Evolutionary conservation across 176 grass and related monocot species (phyloP), one percentile per base, ranked within the genome.

Genomic region (Oryza rufipogon): DNA sequence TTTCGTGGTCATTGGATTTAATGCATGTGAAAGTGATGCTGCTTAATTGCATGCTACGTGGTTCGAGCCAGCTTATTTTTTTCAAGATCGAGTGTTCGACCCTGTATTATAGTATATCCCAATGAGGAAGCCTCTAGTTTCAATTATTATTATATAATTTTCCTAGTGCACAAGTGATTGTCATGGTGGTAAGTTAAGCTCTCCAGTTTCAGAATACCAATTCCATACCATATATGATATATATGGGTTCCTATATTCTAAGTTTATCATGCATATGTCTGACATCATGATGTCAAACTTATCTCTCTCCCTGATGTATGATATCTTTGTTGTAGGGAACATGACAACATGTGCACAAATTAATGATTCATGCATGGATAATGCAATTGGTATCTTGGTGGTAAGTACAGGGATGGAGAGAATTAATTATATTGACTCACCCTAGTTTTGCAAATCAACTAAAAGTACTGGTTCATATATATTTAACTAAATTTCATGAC

Each of bases 31-130:
- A 77, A 48, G 25, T 48, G 61, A 84, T 28, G 19, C 68, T 44
- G 42, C 58, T 75, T 81, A 49, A 65, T 64, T 79, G 58, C 75
- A 44, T 77, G 75, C 19, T 64, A 77, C 13, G 56, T 71, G 66
- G 41, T 61, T 72, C 28, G 80, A 82, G n/a, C 68, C 36, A 60
- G 46, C 22, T 22, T 22, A 23, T 9, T 1, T 63, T 9, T 9
- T 63, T 58, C 1, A 14, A 2, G 5, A 32, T 32, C 30, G 30
- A 17, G 6, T 54, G 0, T 69, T 39, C 36, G 7, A 30, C 58
- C 60, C 42, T 12, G 11, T 65, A 63, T 41, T 33, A 49, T 77
- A 26, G 26, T 26, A 80, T 49, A 32, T 32, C 30, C 2, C 49
- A 88, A 64, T 32, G 74, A 44, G 33, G 66, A 70, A 45, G 42